Evolutionary conservation across 345 rosid species (phyloP), one percentile per base, ranked within the genome.

Genomic region (Turritis glabra): DNA sequence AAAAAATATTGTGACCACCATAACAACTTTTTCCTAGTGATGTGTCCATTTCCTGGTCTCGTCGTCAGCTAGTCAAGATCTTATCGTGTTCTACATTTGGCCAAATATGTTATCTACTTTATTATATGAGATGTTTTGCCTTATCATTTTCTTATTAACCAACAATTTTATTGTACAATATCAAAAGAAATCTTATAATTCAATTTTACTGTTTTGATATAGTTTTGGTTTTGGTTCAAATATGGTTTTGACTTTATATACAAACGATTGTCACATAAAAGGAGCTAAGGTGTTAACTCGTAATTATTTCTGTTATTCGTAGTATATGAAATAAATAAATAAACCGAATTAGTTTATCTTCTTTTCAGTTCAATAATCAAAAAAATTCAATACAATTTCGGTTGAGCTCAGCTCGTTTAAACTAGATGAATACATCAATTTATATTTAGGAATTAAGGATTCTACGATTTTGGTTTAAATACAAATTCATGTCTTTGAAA

Each of bases 21-120:
- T 41, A 43, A 72, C 2, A 13, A 47, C 19, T 53, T 72, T 63
- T 52, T 38, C 52, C 3, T 52, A 26, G 0, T 48, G 51, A 48
- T 17, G 5, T 72, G 69, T 72, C 43, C 25, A 29, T n/a, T 53
- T 64, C 37, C 47, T 15, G 3, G 30, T 53, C 22, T 41, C 40
- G 35, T 47, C 46, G 46, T 56, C 10, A 44, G 7, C 22, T 44
- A 69, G 44, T 50, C 30, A 61, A 33, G 44, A 22, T 41, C 13
- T 17, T 30, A 37, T 38, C 17, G 8, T 33, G 14, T 57, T 59
- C 75, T 60, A 44, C 64, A 43, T 55, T 43, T 73, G 58, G 57
- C 71, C 58, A 64, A 73, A 73, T 55, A 55, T 73, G 71, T 52
- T 22, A 8, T 30, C 15, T 57, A 21, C 23, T 69, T 57, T 44